Evolutionary conservation across 2,329 filamentous ascomycete genomes (phyloP), one percentile per base, ranked within the genome.

Genomic region (Trichoderma pleuroti): DNA sequence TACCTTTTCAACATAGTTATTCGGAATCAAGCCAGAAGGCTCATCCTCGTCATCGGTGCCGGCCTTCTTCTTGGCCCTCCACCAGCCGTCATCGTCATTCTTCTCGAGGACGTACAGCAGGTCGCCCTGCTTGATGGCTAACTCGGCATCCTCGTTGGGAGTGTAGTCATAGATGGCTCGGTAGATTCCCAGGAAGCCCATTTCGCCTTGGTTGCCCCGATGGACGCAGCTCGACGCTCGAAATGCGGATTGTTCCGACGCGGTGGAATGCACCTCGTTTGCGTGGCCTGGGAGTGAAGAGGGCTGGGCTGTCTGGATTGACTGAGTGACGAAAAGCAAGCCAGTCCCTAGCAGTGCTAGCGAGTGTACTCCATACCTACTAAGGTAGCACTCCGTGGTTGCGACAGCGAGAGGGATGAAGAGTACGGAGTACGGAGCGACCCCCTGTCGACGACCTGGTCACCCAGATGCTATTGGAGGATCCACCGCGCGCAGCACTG

Each of bases 1-100:
- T 77, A 97, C 94, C 90, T 97, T 90, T 84, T 98, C 92, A 70
- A 99, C 87, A 80, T 99, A 99, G 81, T 98, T 99, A 79, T 92
- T 94, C 16, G 96, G 96, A 72, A 99, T 91, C 78, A 98, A 83
- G 72, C 94, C 94, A 76, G 93, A 90, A 4, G 94, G 94, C 82
- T 98, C 94, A 56, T 97, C 94, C 54, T 97, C 94, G 56, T 97
- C 94, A 46, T 94, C 92, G 30, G 85, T 87, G 36, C 88, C 88
- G 74, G 94, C 93, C 83, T 91, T 93, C 86, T 97, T 97, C 86
- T 97, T 97, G 61, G 92, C 93, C 81, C 91, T 96, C 96, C 96
- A 98, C 96, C 96, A 98, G 79, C 93, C 82, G 90, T 89, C 87
- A 39, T 92, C 90, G 64, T 83, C 80, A 74, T 89, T 92, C 84